Evolutionary conservation across 2,329 filamentous ascomycete genomes (phyloP).

Genomic region (Ophioceras dolichostomum): DNA sequence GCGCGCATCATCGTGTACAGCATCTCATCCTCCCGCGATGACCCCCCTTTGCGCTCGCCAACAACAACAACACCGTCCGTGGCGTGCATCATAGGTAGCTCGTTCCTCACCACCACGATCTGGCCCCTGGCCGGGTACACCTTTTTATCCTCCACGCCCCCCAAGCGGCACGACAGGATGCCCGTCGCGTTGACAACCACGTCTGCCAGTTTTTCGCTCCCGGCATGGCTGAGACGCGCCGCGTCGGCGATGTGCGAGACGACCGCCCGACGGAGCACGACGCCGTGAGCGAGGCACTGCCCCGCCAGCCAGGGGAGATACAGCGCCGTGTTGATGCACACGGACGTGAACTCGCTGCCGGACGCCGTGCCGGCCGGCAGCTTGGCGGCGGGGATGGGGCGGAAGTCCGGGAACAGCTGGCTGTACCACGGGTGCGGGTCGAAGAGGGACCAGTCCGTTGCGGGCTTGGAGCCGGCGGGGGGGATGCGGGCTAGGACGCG

Average conservation of each 20-base stretch:
- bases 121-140: conserved; percentile 74
- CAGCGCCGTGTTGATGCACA: conserved; percentile 83
- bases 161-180: conserved; percentile 60
- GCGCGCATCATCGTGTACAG: conserved; percentile 77
- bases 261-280: conserved; percentile 49
- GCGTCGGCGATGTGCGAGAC: conserved; percentile 66
- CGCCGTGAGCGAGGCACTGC: conserved; percentile 64
- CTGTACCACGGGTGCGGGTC: conserved; percentile 62
- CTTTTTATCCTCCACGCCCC: conserved; percentile 65
- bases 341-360: conserved; percentile 65
- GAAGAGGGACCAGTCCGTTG: too few species aligned
- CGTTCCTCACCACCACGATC: conserved; percentile 72
- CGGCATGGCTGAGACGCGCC: conserved; percentile 40
- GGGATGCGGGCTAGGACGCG: too few species aligned
- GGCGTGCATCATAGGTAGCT: conserved; percentile 58
- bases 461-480: too few species aligned
- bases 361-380: conserved; percentile 56
- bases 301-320: conserved; percentile 81
- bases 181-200: conserved; percentile 80
- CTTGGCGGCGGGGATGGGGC: conserved; percentile 42
- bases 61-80: conserved; percentile 42
- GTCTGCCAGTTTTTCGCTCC: conserved; percentile 41
- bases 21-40: conserved; percentile 49
- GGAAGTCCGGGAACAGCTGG: conserved; percentile 59
- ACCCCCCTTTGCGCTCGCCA: too few species aligned